Conservation (phyloP, 1,284 basidiomycete genomes). For the Termitomyces sp. region DNA sequence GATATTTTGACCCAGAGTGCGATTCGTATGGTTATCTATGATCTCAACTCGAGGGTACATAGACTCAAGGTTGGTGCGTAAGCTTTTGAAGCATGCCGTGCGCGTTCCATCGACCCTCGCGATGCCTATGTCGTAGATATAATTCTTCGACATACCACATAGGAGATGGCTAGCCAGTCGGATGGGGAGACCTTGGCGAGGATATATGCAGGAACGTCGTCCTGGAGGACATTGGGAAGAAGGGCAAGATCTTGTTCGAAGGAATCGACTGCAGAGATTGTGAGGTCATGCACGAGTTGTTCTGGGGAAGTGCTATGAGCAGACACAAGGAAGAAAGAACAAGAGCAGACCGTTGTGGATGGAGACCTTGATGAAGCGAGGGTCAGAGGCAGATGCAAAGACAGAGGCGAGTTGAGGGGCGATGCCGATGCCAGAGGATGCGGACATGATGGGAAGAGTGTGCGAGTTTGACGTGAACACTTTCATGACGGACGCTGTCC, state of each 20-base stretch:
- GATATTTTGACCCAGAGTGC: too few relatives aligned
- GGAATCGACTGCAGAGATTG: constrained; percentile 42
- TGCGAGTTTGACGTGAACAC: background rate
- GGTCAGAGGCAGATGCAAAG: constrained; percentile 55
- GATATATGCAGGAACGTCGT: constrained; percentile 66
- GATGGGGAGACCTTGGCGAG: constrained; percentile 56
- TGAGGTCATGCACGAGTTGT: constrained; percentile 55
- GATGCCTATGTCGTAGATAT: too few relatives aligned
- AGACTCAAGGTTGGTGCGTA: too few relatives aligned
- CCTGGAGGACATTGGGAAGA: constrained; percentile 52
- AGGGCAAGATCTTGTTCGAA: constrained; percentile 56
- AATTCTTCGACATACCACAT: constrained; percentile 29
- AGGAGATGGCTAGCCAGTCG: constrained; percentile 69
- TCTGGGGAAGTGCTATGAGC: constrained; percentile 39
- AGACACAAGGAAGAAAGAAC: constrained; percentile 21
- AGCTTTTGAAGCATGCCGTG: too few relatives aligned
- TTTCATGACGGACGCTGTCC: constrained; percentile 35
- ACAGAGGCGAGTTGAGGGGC: constrained; percentile 46
- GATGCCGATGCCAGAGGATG: constrained; percentile 60
- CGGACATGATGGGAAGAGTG: constrained; percentile 52
- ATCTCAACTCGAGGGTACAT: too few relatives aligned
- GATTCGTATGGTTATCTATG: background rate
- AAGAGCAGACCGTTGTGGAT: constrained; percentile 62
- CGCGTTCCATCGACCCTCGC: too few relatives aligned
- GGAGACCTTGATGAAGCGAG: constrained; percentile 69